A percentile compares a stretch with the other conserved stretches of the same genome.
phyloP scores from a whole-genome alignment of 2,329 filamentous ascomycete species.

The Aureobasidium sp. region DNA sequence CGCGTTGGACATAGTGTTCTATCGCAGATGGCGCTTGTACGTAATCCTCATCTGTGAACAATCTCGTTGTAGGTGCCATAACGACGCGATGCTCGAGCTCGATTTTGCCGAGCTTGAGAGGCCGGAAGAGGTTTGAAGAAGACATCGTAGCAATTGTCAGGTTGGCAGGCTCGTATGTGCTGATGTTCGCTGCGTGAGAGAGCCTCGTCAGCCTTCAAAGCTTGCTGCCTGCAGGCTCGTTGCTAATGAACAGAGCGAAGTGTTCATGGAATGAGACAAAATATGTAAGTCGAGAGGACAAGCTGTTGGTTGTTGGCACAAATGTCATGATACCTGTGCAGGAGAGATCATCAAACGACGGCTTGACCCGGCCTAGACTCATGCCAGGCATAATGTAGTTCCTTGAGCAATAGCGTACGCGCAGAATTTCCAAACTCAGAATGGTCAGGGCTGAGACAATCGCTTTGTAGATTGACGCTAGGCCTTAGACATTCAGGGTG shows the following conservation, averaged over 20 bases:
- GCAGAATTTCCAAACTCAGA: constrained; percentile 1
- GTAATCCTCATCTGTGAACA: constrained; percentile 41
- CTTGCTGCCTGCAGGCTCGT: not conserved
- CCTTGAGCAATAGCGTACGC: not conserved
- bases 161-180: not conserved
- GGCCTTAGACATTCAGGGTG: not conserved
- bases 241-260: not conserved
- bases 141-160: not conserved
- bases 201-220: not conserved
- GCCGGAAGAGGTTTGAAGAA: constrained; percentile 31
- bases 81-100: constrained; percentile 42
- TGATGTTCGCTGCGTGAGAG: not conserved
- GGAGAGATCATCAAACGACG: not conserved
- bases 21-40: constrained; percentile 28
- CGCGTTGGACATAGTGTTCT: constrained; percentile 18
- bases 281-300: not conserved
- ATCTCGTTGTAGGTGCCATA: constrained; percentile 52
- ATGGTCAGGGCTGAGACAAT: not conserved
- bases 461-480: not conserved
- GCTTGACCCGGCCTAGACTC: not conserved
- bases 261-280: not conserved
- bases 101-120: constrained; percentile 37
- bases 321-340: not conserved
- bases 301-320: not conserved
- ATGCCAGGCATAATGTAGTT: not conserved